These are phyloP conservation scores for Phaeosphaeriaceae sp. DNA, from an alignment of 2,329 filamentous ascomycete species.

Conservation along the genomic window DNA sequence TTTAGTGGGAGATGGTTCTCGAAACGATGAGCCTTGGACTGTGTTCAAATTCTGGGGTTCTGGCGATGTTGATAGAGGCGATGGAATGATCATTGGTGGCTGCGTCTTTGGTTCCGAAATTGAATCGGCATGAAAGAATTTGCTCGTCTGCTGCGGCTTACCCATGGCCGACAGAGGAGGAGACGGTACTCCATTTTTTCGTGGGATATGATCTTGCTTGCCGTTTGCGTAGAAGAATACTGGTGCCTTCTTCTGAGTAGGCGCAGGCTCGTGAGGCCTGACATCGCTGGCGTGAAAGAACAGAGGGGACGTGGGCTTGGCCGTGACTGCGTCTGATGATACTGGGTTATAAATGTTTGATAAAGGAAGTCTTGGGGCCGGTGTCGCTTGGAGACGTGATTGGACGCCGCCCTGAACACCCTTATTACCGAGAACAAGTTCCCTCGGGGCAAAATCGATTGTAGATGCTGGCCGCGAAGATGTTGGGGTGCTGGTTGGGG, in stretches of 20 bases:
- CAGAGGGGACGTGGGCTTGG: constrained; percentile 60
- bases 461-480: constrained; percentile 43
- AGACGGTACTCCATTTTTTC: constrained; percentile 33
- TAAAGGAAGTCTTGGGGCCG: constrained; percentile 32
- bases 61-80: constrained; percentile 31
- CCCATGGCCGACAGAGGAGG: constrained; percentile 41
- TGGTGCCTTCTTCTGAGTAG: constrained; percentile 51
- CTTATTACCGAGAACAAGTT: constrained; percentile 31
- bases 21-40: constrained; percentile 26
- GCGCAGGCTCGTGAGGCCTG: constrained; percentile 43
- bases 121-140: constrained; percentile 77
- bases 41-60: constrained; percentile 26
- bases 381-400: constrained; percentile 37
- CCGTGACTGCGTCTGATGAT: constrained; percentile 33
- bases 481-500: constrained; percentile 56
- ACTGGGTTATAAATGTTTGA: constrained; percentile 32
- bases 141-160: constrained; percentile 49
- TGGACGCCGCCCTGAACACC: constrained; percentile 28
- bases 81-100: constrained; percentile 42
- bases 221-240: constrained; percentile 61
- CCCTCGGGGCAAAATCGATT: constrained; percentile 36
- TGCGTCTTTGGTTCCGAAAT: constrained; percentile 48
- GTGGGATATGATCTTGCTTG: constrained; percentile 48
- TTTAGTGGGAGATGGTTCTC: constrained; percentile 54
- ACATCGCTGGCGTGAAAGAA: constrained; percentile 94